phyloP scores from a whole-genome alignment of 2,329 filamentous ascomycete species.

The Apiospora rasikravindrae region DNA sequence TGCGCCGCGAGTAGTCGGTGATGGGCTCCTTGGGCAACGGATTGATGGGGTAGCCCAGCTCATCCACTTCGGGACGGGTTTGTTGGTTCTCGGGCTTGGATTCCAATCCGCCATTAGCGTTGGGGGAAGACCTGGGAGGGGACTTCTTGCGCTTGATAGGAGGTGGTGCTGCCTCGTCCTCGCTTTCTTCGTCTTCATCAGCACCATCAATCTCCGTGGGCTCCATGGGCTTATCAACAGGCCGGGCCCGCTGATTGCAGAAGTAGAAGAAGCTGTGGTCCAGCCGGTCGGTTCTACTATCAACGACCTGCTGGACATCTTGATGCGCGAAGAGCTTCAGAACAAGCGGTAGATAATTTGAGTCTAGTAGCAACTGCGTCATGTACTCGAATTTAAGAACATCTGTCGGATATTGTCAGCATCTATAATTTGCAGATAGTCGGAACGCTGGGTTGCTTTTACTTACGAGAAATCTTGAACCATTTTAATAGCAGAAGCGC shows the following conservation, averaged over 20 bases:
- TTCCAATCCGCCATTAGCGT: slow-evolving; percentile 33
- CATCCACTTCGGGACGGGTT: slow-evolving; percentile 72
- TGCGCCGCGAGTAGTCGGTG: slow-evolving; percentile 88
- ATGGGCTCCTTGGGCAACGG: slow-evolving; percentile 77
- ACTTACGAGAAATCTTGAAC: slow-evolving; percentile 92
- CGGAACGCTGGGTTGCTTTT: background rate
- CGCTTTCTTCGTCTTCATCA: slow-evolving; percentile 59
- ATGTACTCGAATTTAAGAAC: slow-evolving; percentile 95
- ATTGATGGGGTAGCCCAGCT: slow-evolving; percentile 80
- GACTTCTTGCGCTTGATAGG: slow-evolving; percentile 71
- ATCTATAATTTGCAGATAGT: background rate
- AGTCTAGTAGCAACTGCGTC: slow-evolving; percentile 90
- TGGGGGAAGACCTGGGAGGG: slow-evolving; percentile 43
- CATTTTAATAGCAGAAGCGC: slow-evolving; percentile 90
- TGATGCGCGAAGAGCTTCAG: slow-evolving; percentile 94
- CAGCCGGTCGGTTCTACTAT: slow-evolving; percentile 81
- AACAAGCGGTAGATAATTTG: slow-evolving; percentile 91
- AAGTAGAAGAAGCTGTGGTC: slow-evolving; percentile 92
- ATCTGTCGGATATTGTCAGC: slow-evolving; percentile 57
- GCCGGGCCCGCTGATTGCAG: slow-evolving; percentile 62
- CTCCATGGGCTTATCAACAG: slow-evolving; percentile 35
- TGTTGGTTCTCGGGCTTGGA: slow-evolving; percentile 42
- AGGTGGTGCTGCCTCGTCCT: slow-evolving; percentile 83
- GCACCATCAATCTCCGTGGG: slow-evolving; percentile 41
- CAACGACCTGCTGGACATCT: slow-evolving; percentile 88